A percentile compares a stretch with the other conserved stretches of the same genome.
These are phyloP conservation scores for Globisporangium ultimum DNA, from an alignment of 352 stramenopile genomes.

Conservation along the genomic window DNA sequence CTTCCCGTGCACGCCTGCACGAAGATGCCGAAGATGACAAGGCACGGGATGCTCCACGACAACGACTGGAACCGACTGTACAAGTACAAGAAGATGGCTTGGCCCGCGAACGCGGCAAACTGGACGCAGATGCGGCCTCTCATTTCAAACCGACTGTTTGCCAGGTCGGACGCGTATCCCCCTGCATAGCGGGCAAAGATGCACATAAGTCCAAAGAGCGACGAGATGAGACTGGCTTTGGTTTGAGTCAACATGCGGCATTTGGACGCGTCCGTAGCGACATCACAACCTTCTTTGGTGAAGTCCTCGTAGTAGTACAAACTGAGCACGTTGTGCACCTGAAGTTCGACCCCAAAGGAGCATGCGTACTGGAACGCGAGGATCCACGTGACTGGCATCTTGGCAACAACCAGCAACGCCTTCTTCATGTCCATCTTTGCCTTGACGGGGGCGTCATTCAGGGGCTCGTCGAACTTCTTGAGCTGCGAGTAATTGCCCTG, in stretches of 20 bases:
- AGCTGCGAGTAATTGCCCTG: conserved; percentile 89
- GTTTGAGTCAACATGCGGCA: conserved; percentile 38
- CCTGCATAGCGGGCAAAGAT: conserved; percentile 89
- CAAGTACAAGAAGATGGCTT: conserved; percentile 81
- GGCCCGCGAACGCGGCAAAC: conserved; percentile 57
- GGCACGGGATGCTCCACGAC: conserved; percentile 48
- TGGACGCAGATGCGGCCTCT: conserved; percentile 82
- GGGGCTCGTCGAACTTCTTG: conserved; percentile 17
- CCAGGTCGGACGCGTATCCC: conserved; percentile 77
- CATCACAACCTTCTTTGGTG: conserved; percentile 42
- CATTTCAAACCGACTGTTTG: conserved; percentile 80
- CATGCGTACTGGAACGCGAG: conserved; percentile 89
- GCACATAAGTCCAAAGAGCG: conserved; percentile 93
- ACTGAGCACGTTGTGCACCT: conserved; percentile 92
- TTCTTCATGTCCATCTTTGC: not conserved
- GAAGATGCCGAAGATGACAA: conserved; percentile 87
- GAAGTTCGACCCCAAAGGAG: conserved; percentile 94
- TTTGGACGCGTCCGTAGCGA: conserved; percentile 15
- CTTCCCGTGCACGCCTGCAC: conserved; percentile 65
- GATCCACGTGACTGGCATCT: conserved; percentile 82
- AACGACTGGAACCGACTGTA: conserved; percentile 64
- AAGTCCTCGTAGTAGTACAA: conserved; percentile 91
- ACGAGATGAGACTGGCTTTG: conserved; percentile 77
- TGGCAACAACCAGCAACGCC: not conserved
- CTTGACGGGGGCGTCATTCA: not conserved